Evolutionary conservation across 495 filamentous ascomycete species (phyloP).

Genomic region (Pyrenopolyporus hunteri): DNA sequence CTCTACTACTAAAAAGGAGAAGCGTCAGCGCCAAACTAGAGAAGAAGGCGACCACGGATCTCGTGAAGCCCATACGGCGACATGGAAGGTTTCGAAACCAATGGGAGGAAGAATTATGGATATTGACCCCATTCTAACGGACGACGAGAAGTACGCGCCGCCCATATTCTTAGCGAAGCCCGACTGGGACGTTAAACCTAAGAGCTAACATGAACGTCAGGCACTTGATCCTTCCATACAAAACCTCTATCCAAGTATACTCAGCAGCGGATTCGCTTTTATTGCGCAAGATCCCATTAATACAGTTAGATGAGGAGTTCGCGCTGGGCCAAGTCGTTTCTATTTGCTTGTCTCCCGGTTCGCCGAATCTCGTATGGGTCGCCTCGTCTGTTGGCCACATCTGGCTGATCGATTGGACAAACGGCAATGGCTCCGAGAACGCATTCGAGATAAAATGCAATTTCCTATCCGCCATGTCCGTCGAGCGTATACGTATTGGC

Average conservation of each 20-base stretch:
- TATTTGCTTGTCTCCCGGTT: conserved; percentile 63
- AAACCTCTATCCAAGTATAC: conserved; percentile 76
- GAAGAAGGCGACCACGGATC: background rate
- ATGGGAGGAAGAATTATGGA: conserved; percentile 73
- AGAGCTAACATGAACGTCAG: conserved; percentile 52
- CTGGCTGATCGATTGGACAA: conserved; percentile 78
- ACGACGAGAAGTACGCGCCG: conserved; percentile 75
- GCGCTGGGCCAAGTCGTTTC: conserved; percentile 52
- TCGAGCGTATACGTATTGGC: conserved; percentile 49
- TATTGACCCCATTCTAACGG: conserved; percentile 77
- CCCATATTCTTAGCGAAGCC: background rate
- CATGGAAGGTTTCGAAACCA: conserved; percentile 65
- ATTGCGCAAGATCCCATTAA: conserved; percentile 61
- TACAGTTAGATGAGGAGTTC: conserved; percentile 20
- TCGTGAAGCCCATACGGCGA: conserved; percentile 1
- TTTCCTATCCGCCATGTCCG: conserved; percentile 46
- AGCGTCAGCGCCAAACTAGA: conserved; percentile 12
- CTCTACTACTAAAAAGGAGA: conserved; percentile 10
- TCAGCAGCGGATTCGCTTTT: conserved; percentile 80
- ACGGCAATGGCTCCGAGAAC: conserved; percentile 55
- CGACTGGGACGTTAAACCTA: background rate
- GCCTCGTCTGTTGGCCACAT: conserved; percentile 69
- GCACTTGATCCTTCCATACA: conserved; percentile 68
- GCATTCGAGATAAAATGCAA: conserved; percentile 40
- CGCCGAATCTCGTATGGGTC: conserved; percentile 69